phyloP scores from a whole-genome alignment of 2,329 filamentous ascomycete species.

The Arthrinium puccinioides region DNA sequence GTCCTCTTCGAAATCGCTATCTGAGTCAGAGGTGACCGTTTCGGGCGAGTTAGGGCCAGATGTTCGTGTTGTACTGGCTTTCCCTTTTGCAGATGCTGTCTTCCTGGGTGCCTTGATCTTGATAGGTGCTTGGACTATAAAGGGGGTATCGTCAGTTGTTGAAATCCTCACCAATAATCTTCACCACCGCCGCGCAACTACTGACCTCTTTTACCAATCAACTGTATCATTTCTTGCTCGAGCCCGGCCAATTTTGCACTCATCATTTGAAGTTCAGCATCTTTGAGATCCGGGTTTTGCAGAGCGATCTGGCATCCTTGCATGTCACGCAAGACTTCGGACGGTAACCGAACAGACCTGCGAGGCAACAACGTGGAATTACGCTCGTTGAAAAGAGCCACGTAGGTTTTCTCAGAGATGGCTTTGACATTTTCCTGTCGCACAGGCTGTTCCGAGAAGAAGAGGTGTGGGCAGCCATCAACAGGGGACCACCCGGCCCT shows the following conservation, averaged over 20 bases:
- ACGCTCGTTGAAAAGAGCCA: slow-evolving; percentile 4
- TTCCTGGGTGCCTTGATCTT: too few relatives aligned
- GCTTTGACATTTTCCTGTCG: background rate
- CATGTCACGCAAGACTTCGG: slow-evolving; percentile 7
- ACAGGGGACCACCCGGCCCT: slow-evolving; percentile 1
- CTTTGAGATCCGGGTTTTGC: background rate
- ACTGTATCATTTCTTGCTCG: slow-evolving; percentile 4
- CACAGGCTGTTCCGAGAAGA: slow-evolving; percentile 1
- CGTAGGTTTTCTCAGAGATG: slow-evolving; percentile 1
- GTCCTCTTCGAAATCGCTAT: slow-evolving; percentile 5
- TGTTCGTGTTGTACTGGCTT: background rate
- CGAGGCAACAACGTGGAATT: background rate
- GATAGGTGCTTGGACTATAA: too few relatives aligned
- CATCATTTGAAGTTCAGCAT: background rate
- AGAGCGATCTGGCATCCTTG: slow-evolving; percentile 1
- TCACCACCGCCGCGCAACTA: too few relatives aligned
- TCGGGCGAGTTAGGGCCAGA: slow-evolving; percentile 1
- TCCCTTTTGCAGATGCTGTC: too few relatives aligned
- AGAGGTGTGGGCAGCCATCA: slow-evolving; percentile 1
- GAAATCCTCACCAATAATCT: too few relatives aligned
- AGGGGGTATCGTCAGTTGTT: too few relatives aligned
- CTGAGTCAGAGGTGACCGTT: slow-evolving; percentile 2
- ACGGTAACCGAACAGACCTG: slow-evolving; percentile 4
- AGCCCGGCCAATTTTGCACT: slow-evolving; percentile 1
- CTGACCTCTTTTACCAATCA: slow-evolving; percentile 4